Evolutionary conservation across 2,329 filamentous ascomycete species (phyloP), one percentile per base, ranked within the genome.

Genomic region (Scedosporium dehoogii): DNA sequence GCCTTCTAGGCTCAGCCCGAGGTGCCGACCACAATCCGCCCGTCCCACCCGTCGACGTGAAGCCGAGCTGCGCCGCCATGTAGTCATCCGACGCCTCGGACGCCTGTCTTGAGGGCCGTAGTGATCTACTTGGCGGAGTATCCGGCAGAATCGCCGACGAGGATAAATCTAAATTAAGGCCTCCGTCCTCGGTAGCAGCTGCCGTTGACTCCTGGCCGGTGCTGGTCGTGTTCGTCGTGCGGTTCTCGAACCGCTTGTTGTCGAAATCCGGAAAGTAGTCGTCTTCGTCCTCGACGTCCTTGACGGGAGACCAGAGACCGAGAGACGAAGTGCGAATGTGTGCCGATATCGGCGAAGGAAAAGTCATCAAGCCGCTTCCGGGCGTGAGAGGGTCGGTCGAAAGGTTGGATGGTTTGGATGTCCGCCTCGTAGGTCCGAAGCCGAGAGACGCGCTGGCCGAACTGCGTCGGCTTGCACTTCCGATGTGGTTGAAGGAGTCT

Each of bases 211-310:
- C 23, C 21, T 16, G 51, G 23, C 51, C 51, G 21, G 21, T 18
- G 51, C 23, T 55, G 18, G 18, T 55, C 23, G 56, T 53, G 57
- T 60, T 61, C 23, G 61, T 58, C 6, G 65, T 61, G 1, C 62
- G 62, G 12, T 62, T 63, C 53, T 55, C 51, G 16, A 64, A 64
- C 21, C 65, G 73, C 65, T 72, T 74, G 62, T 75, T 73, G 57
- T 78, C 77, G 68, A 85, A 84, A 67, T 84, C 78, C 1, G 82
- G 75, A 4, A 83, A 73, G 67, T 83, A 76, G 59, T 76, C 70
- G 58, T 81, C 77, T 42, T 81, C 77, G n/a, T 81, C 77, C 2
- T 82, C 80, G 21, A 81, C 77, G 21, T 79, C 78, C 60, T 66
- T 69, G 21, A 73, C 72, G 10, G 79, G 78, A 21, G 75, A 76